Evolutionary conservation across 371 early-diverging fungal genomes (phyloP), one percentile per base, ranked within the genome.

Genomic region (Syncephalastrum monosporum): DNA sequence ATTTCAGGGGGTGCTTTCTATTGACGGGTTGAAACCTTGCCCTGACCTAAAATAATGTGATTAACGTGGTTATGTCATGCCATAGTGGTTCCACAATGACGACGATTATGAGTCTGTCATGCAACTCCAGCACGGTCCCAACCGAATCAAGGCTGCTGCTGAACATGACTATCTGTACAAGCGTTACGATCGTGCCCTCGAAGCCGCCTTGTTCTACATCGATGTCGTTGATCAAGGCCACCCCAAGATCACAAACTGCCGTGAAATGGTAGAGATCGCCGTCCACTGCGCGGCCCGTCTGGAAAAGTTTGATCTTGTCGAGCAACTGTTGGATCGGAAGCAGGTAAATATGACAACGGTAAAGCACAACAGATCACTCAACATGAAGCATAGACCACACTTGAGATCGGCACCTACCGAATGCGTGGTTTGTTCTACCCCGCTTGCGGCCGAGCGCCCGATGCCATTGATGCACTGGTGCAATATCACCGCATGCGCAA

Each of bases 131-230:
- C 67, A 65, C 52, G 79, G 79, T n/a, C 75, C 79, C 6, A 73
- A 67, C 50, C 67, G 75, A 27, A 21, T 75, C 3, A 72, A 69
- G 48, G 62, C 51, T 42, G 54, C 74, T 2, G 65, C 75, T 54
- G 75, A 75, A 50, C 72, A 78, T 50, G 69, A 78, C 24, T 78
- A 75, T 50, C 47, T 78, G 1, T 56, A 73, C 48, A 75, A 71
- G 41, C 63, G 57, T 5, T 78, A 78, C 47, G 69, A 69, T 13
- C 54, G 44, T 23, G 79, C 79, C 4, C 53, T 78, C 8, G 53
- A 62, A 13, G 45, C 29, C 3, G 69, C 72, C 0, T 59, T 78
- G 16, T 61, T 23, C 23, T 78, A 58, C 49, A 69, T 78, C 42
- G 51, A 61, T 15, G 50, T 75, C 13, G 69, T 63, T 8, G 61